Evolutionary conservation across 2,329 filamentous ascomycete species (phyloP), one percentile per base, ranked within the genome.

Genomic region (Tolypocladium sp.): DNA sequence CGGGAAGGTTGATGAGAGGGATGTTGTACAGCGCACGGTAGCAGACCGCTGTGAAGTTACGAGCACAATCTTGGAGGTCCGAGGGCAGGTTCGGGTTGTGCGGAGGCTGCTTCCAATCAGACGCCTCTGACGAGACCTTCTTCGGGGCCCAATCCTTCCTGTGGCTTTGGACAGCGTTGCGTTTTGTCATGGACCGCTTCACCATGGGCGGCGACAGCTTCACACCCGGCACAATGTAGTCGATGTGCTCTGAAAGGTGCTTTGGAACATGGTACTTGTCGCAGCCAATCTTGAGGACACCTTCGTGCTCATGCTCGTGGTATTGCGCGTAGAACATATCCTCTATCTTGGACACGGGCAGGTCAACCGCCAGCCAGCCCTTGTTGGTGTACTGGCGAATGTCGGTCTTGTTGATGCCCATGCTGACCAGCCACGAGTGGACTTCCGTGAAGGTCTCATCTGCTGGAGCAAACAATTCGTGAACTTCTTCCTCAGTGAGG

Each of bases 41-140:
- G 64, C 83, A 86, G 49, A 77, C 76, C 0, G 81, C 80, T 1
- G 82, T 85, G 63, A 85, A 83, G 66, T 80, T 77, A 15, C 71
- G 70, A 60, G 82, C 77, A 65, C 84, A 86, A 15, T 61, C 56
- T 33, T 58, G 58, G 12, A 61, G 42, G 38, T 61, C 56, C 5
- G 33, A 30, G 8, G 60, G 58, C 6, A 61, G 53, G 2, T 49
- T 42, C n/a, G 60, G 53, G n/a, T 17, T 49, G 25, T 55, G 30
- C 4, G 56, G 56, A 40, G 58, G 56, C 17, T 49, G 22, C 22
- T 56, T 58, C 5, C 33, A n/a, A 15, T 52, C 38, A 8, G 17
- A 4, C 12, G 40, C 13, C 6, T 57, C 30, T 4, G 58, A 38
- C n/a, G 56, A 40, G 35, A 60, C 35, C 25, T 61, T 42, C 41